Evolutionary conservation across 495 filamentous ascomycete species (phyloP).

Genomic region (Lophiotrema nucula): DNA sequence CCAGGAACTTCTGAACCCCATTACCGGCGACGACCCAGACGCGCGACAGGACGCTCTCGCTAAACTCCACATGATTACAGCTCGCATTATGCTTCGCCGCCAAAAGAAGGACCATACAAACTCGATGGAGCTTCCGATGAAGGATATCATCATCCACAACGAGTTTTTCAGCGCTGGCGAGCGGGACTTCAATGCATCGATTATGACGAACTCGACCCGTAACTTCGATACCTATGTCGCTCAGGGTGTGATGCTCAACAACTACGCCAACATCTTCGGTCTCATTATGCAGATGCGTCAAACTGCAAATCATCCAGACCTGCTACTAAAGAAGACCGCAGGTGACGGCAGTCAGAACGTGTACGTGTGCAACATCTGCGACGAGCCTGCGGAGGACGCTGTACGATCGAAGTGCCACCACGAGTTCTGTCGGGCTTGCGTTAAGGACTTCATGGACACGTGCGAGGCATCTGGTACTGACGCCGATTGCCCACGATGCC

Average conservation of each 20-base stretch:
- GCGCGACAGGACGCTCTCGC: conserved; percentile 65
- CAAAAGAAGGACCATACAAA: conserved; percentile 88
- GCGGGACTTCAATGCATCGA: conserved; percentile 88
- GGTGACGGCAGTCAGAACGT: conserved; percentile 83
- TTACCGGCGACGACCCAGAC: conserved; percentile 51
- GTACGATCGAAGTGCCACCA: conserved; percentile 89
- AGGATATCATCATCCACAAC: conserved; percentile 85
- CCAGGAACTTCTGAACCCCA: conserved; percentile 84
- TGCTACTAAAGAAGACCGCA: conserved; percentile 88
- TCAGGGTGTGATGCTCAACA: conserved; percentile 91
- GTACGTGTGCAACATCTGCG: conserved; percentile 88
- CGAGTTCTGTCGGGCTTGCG: conserved; percentile 91
- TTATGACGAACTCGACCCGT: conserved; percentile 84
- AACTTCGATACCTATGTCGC: conserved; percentile 95
- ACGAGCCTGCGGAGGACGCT: conserved; percentile 91
- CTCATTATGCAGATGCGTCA: conserved; percentile 98
- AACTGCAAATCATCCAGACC: conserved; percentile 90
- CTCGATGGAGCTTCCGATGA: conserved; percentile 91
- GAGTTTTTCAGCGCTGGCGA: conserved; percentile 96
- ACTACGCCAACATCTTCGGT: conserved; percentile 86
- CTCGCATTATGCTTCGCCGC: conserved; percentile 89
- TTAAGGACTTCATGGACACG: conserved; percentile 75
- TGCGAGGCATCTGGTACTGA: conserved; percentile 55
- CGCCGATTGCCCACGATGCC: conserved; percentile 87
- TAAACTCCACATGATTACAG: conserved; percentile 82